Percentiles rank a stretch among this genome's conserved stretches.
Conservation (phyloP, 2,329 filamentous ascomycete species). For the Pseudogymnoascus sp. region DNA sequence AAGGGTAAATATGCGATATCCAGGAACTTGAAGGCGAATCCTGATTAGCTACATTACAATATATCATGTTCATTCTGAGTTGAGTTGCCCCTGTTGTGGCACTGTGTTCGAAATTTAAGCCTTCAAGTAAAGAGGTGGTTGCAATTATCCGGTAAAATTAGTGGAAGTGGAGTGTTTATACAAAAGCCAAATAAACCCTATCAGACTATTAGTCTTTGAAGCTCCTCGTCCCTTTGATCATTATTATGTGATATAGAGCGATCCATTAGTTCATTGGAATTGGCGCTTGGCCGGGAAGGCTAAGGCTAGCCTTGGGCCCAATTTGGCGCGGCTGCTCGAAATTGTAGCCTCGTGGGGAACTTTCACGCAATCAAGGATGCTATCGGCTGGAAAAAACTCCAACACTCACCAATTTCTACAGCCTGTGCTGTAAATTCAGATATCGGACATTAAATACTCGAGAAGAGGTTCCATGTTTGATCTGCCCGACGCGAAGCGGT, state of each 20-base stretch:
- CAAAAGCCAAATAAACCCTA: neutral
- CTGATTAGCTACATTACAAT: neutral
- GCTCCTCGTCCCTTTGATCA: neutral
- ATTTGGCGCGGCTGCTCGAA: neutral
- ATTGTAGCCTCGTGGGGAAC: slow-evolving; percentile 1
- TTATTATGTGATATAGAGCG: neutral
- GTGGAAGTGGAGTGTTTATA: neutral
- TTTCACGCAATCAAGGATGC: neutral
- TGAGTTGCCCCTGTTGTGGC: neutral
- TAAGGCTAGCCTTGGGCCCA: neutral
- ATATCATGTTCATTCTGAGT: neutral
- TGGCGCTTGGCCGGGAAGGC: slow-evolving; percentile 1
- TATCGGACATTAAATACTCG: neutral
- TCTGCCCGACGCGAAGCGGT: slow-evolving; percentile 47
- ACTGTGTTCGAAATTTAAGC: neutral
- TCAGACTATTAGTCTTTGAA: neutral
- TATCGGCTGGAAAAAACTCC: neutral
- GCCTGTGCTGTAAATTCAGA: neutral
- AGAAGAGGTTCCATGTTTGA: slow-evolving; percentile 39
- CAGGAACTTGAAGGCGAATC: neutral
- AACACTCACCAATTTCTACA: neutral
- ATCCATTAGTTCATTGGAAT: neutral
- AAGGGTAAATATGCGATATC: neutral
- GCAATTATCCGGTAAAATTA: neutral
- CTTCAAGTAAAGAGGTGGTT: neutral